A percentile compares a stretch with the other conserved stretches of the same genome.
Conservation (phyloP, 176 grass and related monocot species). For the Oropetium thomaeum region DNA sequence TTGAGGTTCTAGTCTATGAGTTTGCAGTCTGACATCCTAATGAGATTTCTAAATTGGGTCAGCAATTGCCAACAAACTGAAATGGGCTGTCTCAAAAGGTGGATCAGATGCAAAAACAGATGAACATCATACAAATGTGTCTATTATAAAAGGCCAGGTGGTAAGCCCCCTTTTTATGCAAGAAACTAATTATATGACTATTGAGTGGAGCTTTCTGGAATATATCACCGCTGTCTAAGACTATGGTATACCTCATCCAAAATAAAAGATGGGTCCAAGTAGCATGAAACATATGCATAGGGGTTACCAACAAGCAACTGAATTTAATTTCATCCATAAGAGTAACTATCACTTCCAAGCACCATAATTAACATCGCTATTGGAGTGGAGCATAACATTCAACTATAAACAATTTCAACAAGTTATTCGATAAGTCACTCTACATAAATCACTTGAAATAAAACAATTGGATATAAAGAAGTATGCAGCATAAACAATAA, state of each 20-base stretch:
- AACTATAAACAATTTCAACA: conserved; percentile 8
- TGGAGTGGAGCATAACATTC: conserved; percentile 9
- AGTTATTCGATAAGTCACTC: neutral
- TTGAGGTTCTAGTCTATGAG: too few species aligned
- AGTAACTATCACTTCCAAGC: neutral
- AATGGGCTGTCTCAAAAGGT: neutral
- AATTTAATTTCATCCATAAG: neutral
- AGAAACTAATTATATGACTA: neutral
- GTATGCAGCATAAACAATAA: neutral
- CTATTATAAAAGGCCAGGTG: neutral
- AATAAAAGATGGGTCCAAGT: neutral
- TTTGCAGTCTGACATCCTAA: conserved; percentile 18
- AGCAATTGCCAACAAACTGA: neutral
- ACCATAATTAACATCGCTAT: neutral
- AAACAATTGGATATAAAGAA: neutral
- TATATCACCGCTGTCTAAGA: neutral
- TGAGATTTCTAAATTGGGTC: neutral
- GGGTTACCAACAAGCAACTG: neutral
- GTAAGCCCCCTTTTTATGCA: neutral
- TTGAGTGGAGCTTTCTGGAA: conserved; percentile 6
- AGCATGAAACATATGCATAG: neutral
- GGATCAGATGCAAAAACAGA: neutral
- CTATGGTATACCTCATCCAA: too few species aligned
- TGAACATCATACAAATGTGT: conserved; percentile 4
- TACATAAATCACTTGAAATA: neutral